These are phyloP conservation scores for Paratinospora sagittata DNA, from an alignment of 164 flowering plant species.

Conservation along the genomic window DNA sequence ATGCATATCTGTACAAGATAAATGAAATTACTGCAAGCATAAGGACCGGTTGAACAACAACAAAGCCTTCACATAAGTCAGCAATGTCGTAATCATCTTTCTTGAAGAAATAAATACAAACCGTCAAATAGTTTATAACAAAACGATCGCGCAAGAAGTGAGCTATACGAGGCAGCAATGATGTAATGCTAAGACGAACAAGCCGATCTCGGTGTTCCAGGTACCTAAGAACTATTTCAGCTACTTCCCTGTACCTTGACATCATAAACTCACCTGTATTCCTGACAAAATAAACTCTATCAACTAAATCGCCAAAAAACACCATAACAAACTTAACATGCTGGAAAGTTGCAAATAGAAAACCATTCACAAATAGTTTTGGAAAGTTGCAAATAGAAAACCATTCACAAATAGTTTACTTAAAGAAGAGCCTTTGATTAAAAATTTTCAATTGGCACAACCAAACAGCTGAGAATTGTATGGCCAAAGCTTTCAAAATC, in stretches of 20 bases:
- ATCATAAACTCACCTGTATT: slow-evolving; percentile 99
- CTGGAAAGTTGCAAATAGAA: not conserved
- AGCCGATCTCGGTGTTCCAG: slow-evolving; percentile 86
- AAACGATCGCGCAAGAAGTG: slow-evolving; percentile 95
- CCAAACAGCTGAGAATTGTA: too few species aligned
- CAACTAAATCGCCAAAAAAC: not conserved
- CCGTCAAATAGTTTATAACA: slow-evolving; percentile 85
- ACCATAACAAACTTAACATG: not conserved
- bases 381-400: not conserved
- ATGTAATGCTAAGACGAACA: slow-evolving; percentile 97
- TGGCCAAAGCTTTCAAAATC: too few species aligned
- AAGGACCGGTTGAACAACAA: slow-evolving; percentile 2
- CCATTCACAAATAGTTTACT: not conserved
- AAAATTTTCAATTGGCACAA: too few species aligned
- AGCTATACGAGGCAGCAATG: slow-evolving; percentile 95
- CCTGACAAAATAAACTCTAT: slow-evolving; percentile 35
- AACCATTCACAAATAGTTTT: not conserved
- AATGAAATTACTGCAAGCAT: slow-evolving; percentile 6
- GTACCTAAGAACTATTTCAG: slow-evolving; percentile 98
- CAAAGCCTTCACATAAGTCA: not conserved
- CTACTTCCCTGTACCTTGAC: slow-evolving; percentile 97
- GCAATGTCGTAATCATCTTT: not conserved
- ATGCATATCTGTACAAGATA: slow-evolving; percentile 74
- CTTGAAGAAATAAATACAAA: slow-evolving; percentile 20
- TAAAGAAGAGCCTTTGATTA: too few species aligned